A percentile compares a stretch with the other conserved stretches of the same genome.
phyloP scores from a whole-genome alignment of 305 asterid genomes.

The Caryopteris hybrid region DNA sequence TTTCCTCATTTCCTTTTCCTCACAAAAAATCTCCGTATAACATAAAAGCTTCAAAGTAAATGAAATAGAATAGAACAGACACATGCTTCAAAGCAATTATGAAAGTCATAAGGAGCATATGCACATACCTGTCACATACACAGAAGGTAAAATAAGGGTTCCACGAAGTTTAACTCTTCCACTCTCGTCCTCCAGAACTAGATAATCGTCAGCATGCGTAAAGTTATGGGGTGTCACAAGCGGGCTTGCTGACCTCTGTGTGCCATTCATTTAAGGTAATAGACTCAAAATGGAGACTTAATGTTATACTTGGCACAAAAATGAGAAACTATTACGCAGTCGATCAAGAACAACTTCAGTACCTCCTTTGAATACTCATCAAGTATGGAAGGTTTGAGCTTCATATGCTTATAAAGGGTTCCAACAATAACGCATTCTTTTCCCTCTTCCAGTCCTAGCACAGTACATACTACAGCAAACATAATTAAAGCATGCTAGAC shows the following conservation, averaged over 20 bases:
- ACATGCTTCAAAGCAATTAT: background rate
- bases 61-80: background rate
- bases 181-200: slow-evolving; percentile 90
- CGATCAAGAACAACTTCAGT: slow-evolving; percentile 8
- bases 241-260: slow-evolving; percentile 75
- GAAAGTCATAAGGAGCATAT: slow-evolving; percentile 7
- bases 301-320: background rate
- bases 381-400: slow-evolving; percentile 84
- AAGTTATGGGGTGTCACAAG: slow-evolving; percentile 74
- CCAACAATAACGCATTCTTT: slow-evolving; percentile 88
- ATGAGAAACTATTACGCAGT: background rate
- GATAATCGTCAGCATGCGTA: slow-evolving; percentile 65
- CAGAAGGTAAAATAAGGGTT: slow-evolving; percentile 54
- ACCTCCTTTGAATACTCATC: slow-evolving; percentile 98
- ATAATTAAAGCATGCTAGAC: slow-evolving; percentile 12
- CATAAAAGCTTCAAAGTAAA: slow-evolving; percentile 2
- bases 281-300: slow-evolving; percentile 3
- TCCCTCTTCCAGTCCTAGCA: slow-evolving; percentile 78
- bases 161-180: slow-evolving; percentile 93
- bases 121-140: slow-evolving; percentile 72
- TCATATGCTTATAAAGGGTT: slow-evolving; percentile 90
- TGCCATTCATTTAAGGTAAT: slow-evolving; percentile 15
- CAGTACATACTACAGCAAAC: slow-evolving; percentile 69
- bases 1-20: background rate
- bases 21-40: background rate